These are phyloP conservation scores for Fusarium sp. DNA, from an alignment of 2,329 filamentous ascomycete species.

Conservation along the genomic window DNA sequence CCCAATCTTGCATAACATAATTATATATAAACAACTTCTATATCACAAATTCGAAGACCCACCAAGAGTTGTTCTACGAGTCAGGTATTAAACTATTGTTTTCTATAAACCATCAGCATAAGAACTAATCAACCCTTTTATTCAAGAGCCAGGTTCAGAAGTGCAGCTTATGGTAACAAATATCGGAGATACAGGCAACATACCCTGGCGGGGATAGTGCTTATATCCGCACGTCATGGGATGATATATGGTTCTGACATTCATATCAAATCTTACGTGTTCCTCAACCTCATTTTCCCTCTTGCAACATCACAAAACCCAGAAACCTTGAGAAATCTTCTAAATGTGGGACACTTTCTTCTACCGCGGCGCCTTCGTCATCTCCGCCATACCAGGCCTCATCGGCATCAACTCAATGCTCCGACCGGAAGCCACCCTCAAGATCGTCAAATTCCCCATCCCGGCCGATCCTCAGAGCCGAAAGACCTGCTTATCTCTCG, in stretches of 20 bases:
- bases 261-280: neutral
- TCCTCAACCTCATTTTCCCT: neutral
- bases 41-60: fast-evolving
- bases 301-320: neutral
- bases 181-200: neutral
- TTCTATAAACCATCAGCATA: no score
- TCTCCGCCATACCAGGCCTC: constrained; percentile 21
- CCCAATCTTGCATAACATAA: neutral
- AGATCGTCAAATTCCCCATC: constrained; percentile 17
- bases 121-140: no score
- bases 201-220: neutral
- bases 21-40: neutral
- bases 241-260: neutral
- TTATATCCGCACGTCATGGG: neutral
- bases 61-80: no score
- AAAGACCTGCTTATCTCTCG: constrained; percentile 5
- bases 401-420: constrained; percentile 31
- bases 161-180: fast-evolving
- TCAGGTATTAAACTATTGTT: no score
- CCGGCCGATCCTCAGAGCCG: constrained; percentile 18
- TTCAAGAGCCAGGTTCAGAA: no score
- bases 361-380: constrained; percentile 18
- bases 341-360: constrained; percentile 16
- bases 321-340: neutral
- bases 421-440: constrained; percentile 18